Base-by-base conservation (phyloP, 106 monocot species). In the Triglochin maritima region DNA sequence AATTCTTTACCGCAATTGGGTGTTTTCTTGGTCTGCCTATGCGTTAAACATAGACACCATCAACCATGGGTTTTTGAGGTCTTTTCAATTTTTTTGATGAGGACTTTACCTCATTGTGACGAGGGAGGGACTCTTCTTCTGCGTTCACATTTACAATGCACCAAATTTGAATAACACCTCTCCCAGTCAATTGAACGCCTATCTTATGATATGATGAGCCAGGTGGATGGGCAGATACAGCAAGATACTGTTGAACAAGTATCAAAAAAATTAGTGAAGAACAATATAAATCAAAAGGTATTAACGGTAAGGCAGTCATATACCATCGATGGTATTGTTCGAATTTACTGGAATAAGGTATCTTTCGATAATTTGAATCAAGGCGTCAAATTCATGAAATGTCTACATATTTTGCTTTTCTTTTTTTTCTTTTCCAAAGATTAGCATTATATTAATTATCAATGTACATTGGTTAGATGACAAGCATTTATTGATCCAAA, bases 141-240 rank as follows among this genome's bases (percentile, higher is more conserved):
- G 77, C 77, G 50, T 41, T 52, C 12, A 68, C 47, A 75, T 54
- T 79, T 71, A 80, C n/a, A 17, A 95, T 66, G 69, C 87, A 85
- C 95, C 95, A 95, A 47, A 95, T 90, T 67, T 95, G 95, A 76
- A 95, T 77, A 47, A 83, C 62, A 50, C 95, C 90, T 78, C 90
- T 81, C 74, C 89, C 95, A 44, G 47, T 69, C 69, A 87, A 82
- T 50, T 78, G 81, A 17, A 60, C 49, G 55, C 95, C 95, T 59
- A 95, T 78, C 60, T 87, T 83, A 70, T 95, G 95, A 81, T 95
- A 85, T 68, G 77, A 66, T 41, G 90, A 85, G 65, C 77, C 85
- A 69, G 81, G 79, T 71, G 95, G 87, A 57, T 95, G 95, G 62
- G 85, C 90, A 81, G 90, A 53, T 74, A 95, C 81, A 29, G 95